phyloP scores from a whole-genome alignment of 2,329 filamentous ascomycete genomes.

The Fusarium mangiferae region DNA sequence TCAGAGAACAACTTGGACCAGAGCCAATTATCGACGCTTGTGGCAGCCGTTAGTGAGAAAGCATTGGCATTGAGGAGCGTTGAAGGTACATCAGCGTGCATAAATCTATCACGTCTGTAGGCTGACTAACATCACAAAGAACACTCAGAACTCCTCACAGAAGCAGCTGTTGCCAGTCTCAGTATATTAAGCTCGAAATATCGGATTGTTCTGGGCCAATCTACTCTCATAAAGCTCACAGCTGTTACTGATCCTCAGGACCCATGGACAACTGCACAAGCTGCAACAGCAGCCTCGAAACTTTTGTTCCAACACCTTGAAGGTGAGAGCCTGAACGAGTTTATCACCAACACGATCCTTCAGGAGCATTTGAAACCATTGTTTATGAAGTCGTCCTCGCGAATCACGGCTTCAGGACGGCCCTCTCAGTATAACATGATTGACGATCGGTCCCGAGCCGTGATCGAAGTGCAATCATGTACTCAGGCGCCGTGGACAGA shows the following conservation, averaged over 20 bases:
- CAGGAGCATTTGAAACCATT: conserved; percentile 72
- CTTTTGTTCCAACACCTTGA: conserved; percentile 48
- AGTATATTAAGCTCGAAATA: conserved; percentile 33
- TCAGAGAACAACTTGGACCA: background rate
- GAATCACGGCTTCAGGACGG: conserved; percentile 45
- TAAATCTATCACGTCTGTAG: background rate
- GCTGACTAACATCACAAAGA: background rate
- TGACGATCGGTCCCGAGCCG: background rate
- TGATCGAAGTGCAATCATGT: conserved; percentile 33
- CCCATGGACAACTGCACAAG: conserved; percentile 52
- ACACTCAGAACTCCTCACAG: conserved; percentile 22
- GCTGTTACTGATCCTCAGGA: conserved; percentile 48
- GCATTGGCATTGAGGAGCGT: background rate
- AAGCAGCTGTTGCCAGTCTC: conserved; percentile 46
- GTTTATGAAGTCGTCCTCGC: conserved; percentile 68
- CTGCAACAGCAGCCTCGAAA: conserved; percentile 44
- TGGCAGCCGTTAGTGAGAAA: background rate
- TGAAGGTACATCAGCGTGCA: background rate
- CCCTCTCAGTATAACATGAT: conserved; percentile 40
- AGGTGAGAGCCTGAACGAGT: conserved; percentile 36
- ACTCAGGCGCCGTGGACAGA: conserved; percentile 30
- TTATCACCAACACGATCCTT: conserved; percentile 68
- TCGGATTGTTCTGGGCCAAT: conserved; percentile 13
- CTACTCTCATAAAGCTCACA: conserved; percentile 46
- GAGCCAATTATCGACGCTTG: background rate